Evolutionary conservation across 805 yeast genomes (phyloP), one percentile per base, ranked within the genome.

Genomic region (Saturnispora sekii): DNA sequence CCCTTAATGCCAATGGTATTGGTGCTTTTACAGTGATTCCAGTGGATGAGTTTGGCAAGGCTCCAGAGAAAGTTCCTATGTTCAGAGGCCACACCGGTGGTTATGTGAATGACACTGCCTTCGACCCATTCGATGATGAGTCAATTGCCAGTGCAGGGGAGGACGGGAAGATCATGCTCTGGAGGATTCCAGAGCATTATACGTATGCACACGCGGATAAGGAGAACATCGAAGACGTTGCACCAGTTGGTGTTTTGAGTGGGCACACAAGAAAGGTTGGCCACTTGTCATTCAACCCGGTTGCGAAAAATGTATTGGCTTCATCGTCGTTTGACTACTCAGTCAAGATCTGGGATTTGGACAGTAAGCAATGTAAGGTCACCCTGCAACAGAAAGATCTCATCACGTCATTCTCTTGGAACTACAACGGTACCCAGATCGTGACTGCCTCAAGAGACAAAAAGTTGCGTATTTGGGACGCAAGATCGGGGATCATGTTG

Each of bases 1-100:
- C 96, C 1, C 82, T 88, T 52, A 88, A 86, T 62, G 73, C 96
- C 30, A 82, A 95, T 10, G 97, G 97, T 35, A 97, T 97, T 51
- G 99, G 99, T 43, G 94, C 97, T 0, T 89, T 93, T 69, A 96
- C 96, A 1, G 84, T 94, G 10, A 79, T 93, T 48, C 98, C 98
- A 2, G 68, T 86, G 21, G 61, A 62, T 8, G 96, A 90, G 62
- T 81, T 77, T 15, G 97, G 98, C 9, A 93, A 89, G 60, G 80
- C 89, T 7, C 97, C 96, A 4, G 99, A 93, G 55, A 77, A 81
- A 49, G 89, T 88, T 40, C 93, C 98, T 2, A 72, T 93, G 53
- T 93, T 90, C 65, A 78, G 96, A 57, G 98, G 98, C 12, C 98
- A 90, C 63, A 84, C 89, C 30, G 96, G 95, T 18, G 96, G 95